Evolutionary conservation across 192 early-diverging fungal genomes (phyloP), one percentile per base, ranked within the genome.

Genomic region (Mortierella antarctica): DNA sequence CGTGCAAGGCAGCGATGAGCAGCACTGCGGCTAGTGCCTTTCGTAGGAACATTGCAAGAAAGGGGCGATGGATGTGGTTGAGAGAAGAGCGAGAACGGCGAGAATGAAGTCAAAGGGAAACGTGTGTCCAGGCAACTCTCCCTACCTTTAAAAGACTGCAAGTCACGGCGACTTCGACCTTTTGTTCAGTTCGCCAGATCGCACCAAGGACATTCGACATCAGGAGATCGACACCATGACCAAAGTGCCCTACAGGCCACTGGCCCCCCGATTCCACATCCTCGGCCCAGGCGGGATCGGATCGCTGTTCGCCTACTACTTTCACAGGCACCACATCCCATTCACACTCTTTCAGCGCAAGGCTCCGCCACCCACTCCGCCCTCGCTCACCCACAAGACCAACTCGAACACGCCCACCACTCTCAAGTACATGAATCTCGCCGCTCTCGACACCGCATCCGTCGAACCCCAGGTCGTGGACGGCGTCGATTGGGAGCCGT

Each of bases 211-310:
- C 31, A 31, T 31, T 31, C 31, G 31, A 31, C 31, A 31, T 31
- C 31, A 31, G 31, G 31, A 10, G 8, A 23, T 65, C 51, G 18
- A 6, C 12, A 40, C 14, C 49, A 70, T 70, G 68, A 47, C 48
- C 39, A 70, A 61, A 5, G 12, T 57, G 14, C 20, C 39, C 17
- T 14, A 45, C 10, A 13, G 17, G 20, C 44, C 58, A 7, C 11
- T 71, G 18, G 14, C 56, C 56, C 74, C 69, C 40, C 68, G 76
- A 20, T 71, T 91, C 40, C 86, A 93, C 67, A 74, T 93, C 41
- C 84, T 93, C 14, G 92, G 92, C 23, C 89, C 89, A 15, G 92
- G 92, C 8, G 92, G 90, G 44, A 87, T 93, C n/a, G 92, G 92
- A 11, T 83, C 91, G 39, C 78, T 93, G 14, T 84, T 90, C 71